Evolutionary conservation across 176 grass and related monocot genomes (phyloP), one percentile per base, ranked within the genome.

Genomic region (Carex parvula): DNA sequence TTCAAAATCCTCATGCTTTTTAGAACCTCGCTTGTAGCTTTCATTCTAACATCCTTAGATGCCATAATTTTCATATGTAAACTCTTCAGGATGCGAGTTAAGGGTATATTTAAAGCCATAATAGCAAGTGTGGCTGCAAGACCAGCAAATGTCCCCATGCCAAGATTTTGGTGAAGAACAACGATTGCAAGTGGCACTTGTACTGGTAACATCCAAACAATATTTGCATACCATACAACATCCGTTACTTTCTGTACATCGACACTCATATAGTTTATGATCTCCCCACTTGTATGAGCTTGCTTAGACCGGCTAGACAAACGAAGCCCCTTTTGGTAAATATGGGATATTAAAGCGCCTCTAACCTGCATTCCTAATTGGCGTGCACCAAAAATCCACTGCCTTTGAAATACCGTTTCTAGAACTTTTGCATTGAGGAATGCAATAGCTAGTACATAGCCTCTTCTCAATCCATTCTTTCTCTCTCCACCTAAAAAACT

Each of bases 201-300:
- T 89, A 99, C 85, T 0, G 96, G 96, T 52, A 99, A 68, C 96
- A 99, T 99, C 93, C 93, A 95, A 68, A 99, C 89, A 48, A 90
- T 88, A 85, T 95, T 99, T 71, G 76, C 84, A 84, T 92, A 99
- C 96, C 93, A 95, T 69, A 99, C 76, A 70, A 89, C 75, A 85
- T 95, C 93, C 24, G 93, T 89, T 91, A 99, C 90, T 85, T 91
- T 92, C 83, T 95, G 96, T 81, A 99, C 85, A 90, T 99, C 96
- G 12, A 99, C 96, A 84, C 93, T 94, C 93, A 99, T 95, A 69
- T 93, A 93, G 85, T 99, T 99, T 87, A 99, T 99, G 60, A 99
- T 93, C 82, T 99, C 96, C 79, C 96, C 96, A 63, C 88, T 99
- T 4, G 91, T 93, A 80, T 95, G 93, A 46, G 91, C 89, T 86